Evolutionary conservation across 2,329 filamentous ascomycete species (phyloP).

Genomic region (Atkinsonella texensis): DNA sequence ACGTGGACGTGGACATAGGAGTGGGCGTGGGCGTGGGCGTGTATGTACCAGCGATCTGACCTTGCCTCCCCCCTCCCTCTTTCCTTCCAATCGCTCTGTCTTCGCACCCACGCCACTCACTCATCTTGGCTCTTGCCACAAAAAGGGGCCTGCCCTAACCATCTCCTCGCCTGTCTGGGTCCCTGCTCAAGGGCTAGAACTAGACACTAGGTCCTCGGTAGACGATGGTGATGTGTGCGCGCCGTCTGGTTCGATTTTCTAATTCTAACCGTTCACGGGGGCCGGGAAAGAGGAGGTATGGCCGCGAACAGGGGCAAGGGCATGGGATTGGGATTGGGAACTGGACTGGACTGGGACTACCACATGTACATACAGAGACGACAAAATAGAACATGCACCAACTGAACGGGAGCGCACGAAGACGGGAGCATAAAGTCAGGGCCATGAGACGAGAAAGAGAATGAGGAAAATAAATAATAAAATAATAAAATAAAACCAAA

Average conservation of each 20-base stretch:
- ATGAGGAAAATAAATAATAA: not conserved
- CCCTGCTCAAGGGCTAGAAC: not conserved
- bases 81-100: not conserved
- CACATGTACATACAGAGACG: too few relatives aligned
- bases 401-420: too few relatives aligned
- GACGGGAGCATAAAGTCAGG: too few relatives aligned
- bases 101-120: not conserved
- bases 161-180: not conserved
- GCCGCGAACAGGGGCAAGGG: not conserved
- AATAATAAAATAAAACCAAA: not conserved
- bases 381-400: too few relatives aligned
- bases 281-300: constrained; percentile 5
- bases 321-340: constrained; percentile 4
- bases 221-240: too few relatives aligned
- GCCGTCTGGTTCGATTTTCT: not conserved
- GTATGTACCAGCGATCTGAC: not conserved
- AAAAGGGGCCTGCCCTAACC: not conserved
- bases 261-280: constrained; percentile 5
- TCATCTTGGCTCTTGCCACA: not conserved
- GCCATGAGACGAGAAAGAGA: not conserved
- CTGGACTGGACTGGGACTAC: too few relatives aligned
- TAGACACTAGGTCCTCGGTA: too few relatives aligned
- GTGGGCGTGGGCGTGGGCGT: not conserved
- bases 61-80: not conserved
- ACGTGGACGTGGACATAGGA: not conserved